Evolutionary conservation across 257 asterid genomes (phyloP), one percentile per base, ranked within the genome.

Genomic region (Eustoma russellianum): DNA sequence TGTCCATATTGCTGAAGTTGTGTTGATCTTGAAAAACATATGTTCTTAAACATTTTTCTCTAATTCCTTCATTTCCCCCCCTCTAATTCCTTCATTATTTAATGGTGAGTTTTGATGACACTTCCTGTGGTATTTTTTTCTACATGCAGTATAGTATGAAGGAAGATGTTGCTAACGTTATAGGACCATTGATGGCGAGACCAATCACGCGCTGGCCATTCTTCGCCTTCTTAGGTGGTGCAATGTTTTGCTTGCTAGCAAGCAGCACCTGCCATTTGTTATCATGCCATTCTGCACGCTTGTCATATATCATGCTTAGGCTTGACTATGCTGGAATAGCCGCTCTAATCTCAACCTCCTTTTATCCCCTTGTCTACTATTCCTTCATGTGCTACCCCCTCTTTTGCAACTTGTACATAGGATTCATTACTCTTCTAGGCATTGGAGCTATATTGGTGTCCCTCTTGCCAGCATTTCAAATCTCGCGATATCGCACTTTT

Each of bases 161-260:
- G 72, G 86, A 79, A 66, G 95, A 86, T 8, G 58, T 83, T 70
- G 88, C 76, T 1, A 83, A 83, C 79, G 57, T 81, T 48, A 66
- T 83, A 54, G 90, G 93, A 19, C 95, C 97, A 18, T 54, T 86
- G 45, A 38, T 75, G 72, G 61, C 78, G 35, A 63, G 83, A 57
- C 98, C 96, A 48, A 82, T 90, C 63, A 90, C 98, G 0, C 91
- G 96, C 13, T 90, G 96, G 98, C 96, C 98, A 1, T 90, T 90
- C 78, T 90, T 79, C n/a, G 89, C 86, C 7, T 90, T 86, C 80
- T 58, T 90, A 66, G 88, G 96, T 4, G 95, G 96, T 56, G 98
- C 98, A 52, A 86, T 90, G 98, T 86, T 90, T 48, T 90, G 96
- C 79, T 66, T 90, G 60, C 69, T 83, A 44, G 80, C 96, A 50